Base-by-base conservation (phyloP, 768 basidiomycete species). In the Rickenella mellea region DNA sequence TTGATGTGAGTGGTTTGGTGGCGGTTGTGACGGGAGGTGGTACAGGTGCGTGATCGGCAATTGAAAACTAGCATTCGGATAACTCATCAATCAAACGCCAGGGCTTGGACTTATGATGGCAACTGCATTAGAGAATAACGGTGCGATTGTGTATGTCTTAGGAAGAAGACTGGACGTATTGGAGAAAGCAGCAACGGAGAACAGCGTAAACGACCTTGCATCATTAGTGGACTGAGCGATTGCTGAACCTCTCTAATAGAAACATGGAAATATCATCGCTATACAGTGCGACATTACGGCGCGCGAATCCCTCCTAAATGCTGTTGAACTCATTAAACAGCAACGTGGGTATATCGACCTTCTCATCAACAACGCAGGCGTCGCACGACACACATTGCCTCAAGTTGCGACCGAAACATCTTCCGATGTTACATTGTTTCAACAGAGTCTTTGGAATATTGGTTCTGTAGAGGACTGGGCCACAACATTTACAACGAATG, bases 321-420 rank as follows among this genome's bases (percentile, higher is more conserved):
- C 60, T 17, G 54, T 55, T 8, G 43, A 48, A 12, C 48, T 54
- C 36, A 36, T 62, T 15, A 33, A 22, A 31, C 50, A 44, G 43
- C 50, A 53, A 29, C 59, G 60, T 42, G 53, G 59, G 40, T 51
- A 54, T 35, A 41, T 63, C 19, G 56, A 62, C 28, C 52, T 62
- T 4, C 53, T 63, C n/a, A 55, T 63, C 19, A 63, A 63, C 47
- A 62, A 61, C 35, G 57, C 61, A 3, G 59, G 61, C 4, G 46
- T 63, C 20, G 15, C 1, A 27, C 24, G 24, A 47, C 46, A 48
- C 24, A 29, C 11, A 38, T 19, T 41, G 42, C 14, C 44, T 37
- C n/a, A 36, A 44, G 6, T 40, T 50, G 21, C 48, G 39, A 8
- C 45, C 7, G 39, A 26, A 4, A 12, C 29, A 12, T 12, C 12